phyloP scores from a whole-genome alignment of 345 rosid species.

The Mallotus nudiflorus region DNA sequence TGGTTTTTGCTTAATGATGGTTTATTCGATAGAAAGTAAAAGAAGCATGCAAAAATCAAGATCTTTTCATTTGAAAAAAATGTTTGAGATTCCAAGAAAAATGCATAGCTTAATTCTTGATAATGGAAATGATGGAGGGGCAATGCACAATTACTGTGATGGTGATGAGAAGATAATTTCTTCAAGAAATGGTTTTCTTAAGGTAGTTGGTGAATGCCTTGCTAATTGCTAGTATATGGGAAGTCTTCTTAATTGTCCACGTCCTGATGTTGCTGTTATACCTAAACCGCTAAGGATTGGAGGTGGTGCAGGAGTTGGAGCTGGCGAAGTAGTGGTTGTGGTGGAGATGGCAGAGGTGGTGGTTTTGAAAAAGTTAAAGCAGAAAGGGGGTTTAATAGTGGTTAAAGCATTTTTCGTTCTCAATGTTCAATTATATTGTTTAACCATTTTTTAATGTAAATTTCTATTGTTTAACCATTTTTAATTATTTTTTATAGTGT shows the following conservation, averaged over 20 bases:
- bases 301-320: no score
- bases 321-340: no score
- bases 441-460: no score
- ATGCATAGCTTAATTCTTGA: conserved; percentile 17
- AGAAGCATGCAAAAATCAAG: conserved; percentile 42
- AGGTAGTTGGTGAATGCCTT: conserved; percentile 23
- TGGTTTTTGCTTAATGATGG: conserved; percentile 39
- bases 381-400: no score
- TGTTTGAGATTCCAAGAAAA: conserved; percentile 45
- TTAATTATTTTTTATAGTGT: no score
- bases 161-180: conserved; percentile 7
- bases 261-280: conserved; percentile 8
- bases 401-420: no score
- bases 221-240: conserved; percentile 26
- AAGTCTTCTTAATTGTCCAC: conserved; percentile 31
- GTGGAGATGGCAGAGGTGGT: no score
- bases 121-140: neutral
- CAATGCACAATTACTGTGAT: neutral
- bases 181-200: conserved; percentile 16
- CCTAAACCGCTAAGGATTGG: conserved; percentile 22
- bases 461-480: no score
- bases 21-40: conserved; percentile 55
- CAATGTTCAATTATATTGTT: no score
- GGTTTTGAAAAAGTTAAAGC: no score
- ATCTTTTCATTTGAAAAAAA: conserved; percentile 47